Evolutionary conservation across 257 asterid genomes (phyloP), one percentile per base, ranked within the genome.

Genomic region (Fraxinus anomala): DNA sequence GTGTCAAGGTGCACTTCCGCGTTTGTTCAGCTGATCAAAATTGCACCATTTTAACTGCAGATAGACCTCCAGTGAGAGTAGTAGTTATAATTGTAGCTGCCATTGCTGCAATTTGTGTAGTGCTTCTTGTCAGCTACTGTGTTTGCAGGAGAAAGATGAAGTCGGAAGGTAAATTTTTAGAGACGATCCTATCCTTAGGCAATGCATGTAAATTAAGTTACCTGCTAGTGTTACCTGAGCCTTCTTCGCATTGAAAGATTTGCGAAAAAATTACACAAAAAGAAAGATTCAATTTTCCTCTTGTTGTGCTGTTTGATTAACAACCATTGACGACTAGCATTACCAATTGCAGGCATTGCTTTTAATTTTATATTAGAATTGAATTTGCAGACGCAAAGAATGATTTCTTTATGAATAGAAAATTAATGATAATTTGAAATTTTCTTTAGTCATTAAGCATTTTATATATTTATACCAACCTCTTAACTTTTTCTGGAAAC

Each of bases 101-200:
- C 21, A 31, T 39, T 75, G 80, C 80, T 42, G 21, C 75, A 8
- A 31, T 76, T 76, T 80, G 76, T 76, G 75, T 54, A 28, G 42
- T 82, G 76, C 34, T 82, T 49, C 79, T 87, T 70, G 42, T 73
- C 72, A 19, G 80, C 79, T 80, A 78, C 80, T 80, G 37, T 61
- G 11, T 78, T 23, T 69, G 36, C 31, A 59, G 85, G 86, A 75
- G 44, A 79, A 75, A 75, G 77, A 80, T 51, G 74, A 77, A 74
- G 63, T 47, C 70, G 49, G 75, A 69, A 77, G 85, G 83, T 82
- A 80, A 39, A 70, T 68, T 34, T 76, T 30, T 34, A 24, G 14
- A 16, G 16, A 17, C 17, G 7, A n/a, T 6, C 28, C 47, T 23
- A 1, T 7, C 30, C 54, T 24, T 70, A 70, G 21, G n/a, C 16